Base-by-base conservation (phyloP, 1,284 basidiomycete genomes). In the Austropuccinia psidii region DNA sequence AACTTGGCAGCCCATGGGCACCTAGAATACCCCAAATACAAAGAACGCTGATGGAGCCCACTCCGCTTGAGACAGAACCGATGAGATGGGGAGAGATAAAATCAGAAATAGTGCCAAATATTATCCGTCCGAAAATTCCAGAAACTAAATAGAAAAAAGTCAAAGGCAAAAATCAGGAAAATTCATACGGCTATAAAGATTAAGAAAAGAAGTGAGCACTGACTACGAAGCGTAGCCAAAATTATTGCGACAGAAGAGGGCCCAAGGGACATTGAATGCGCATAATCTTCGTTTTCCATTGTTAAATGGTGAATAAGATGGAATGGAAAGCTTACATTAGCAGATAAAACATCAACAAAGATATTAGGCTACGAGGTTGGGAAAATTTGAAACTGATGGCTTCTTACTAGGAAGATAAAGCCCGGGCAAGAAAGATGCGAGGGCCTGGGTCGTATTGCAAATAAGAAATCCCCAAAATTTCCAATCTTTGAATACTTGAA, bases 331-430 rank as follows among this genome's bases (percentile, higher is more conserved):
- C n/a, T n/a, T n/a, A n/a, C n/a, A n/a, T n/a, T n/a, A n/a, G n/a
- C n/a, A n/a, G n/a, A n/a, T n/a, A n/a, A n/a, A n/a, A n/a, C n/a
- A n/a, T n/a, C n/a, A n/a, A n/a, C n/a, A n/a, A n/a, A n/a, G n/a
- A n/a, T n/a, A n/a, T n/a, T n/a, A n/a, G n/a, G n/a, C n/a, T 27
- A 55, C 8, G 15, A 17, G 15, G 19, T 6, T 55, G 6, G 4
- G 4, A 60, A n/a, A n/a, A n/a, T n/a, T n/a, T n/a, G n/a, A n/a
- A n/a, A n/a, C n/a, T n/a, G n/a, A n/a, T n/a, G n/a, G n/a, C n/a
- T n/a, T n/a, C 68, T 73, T 55, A 73, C 70, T 50, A 4, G 70
- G 70, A 64, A 73, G 70, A 41, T 73, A 73, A 11, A 73, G 31
- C 24, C 57, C 57, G n/a, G 70, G 70, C 27, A 73, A 39, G 43